Evolutionary conservation across 495 filamentous ascomycete species (phyloP).

Genomic region (Thermochaetoides thermophila): DNA sequence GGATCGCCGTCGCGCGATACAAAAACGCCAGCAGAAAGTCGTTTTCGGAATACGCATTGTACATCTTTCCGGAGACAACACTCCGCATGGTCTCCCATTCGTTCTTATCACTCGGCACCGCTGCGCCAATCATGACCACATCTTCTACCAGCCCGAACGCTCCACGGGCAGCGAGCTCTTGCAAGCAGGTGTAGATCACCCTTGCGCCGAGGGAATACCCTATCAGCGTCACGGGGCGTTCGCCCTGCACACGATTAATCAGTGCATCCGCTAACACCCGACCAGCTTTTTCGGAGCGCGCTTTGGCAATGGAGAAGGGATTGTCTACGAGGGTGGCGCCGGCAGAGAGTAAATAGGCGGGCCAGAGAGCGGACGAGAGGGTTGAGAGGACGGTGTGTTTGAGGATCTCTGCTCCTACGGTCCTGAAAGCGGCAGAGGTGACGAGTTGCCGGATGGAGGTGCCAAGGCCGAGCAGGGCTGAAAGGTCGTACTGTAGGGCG

Average conservation of each 20-base stretch:
- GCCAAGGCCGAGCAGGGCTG: slow-evolving; percentile 58
- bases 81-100: slow-evolving; percentile 57
- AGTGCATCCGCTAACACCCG: slow-evolving; percentile 70
- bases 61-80: slow-evolving; percentile 56
- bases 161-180: slow-evolving; percentile 47
- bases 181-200: slow-evolving; percentile 65
- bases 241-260: slow-evolving; percentile 71
- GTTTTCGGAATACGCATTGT: slow-evolving; percentile 66
- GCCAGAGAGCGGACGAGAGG: slow-evolving; percentile 61
- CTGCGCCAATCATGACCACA: slow-evolving; percentile 69
- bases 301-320: slow-evolving; percentile 65
- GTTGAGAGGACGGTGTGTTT: slow-evolving; percentile 61
- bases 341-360: slow-evolving; percentile 55
- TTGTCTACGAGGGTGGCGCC: slow-evolving; percentile 58
- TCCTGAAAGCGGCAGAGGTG: slow-evolving; percentile 53
- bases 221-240: slow-evolving; percentile 68
- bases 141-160: slow-evolving; percentile 71
- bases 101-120: slow-evolving; percentile 47
- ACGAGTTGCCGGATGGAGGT: slow-evolving; percentile 53
- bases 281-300: slow-evolving; percentile 69
- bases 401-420: slow-evolving; percentile 56
- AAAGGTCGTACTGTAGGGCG: slow-evolving; percentile 67
- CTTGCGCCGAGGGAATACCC: slow-evolving; percentile 77
- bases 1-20: slow-evolving; percentile 61
- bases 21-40: slow-evolving; percentile 66